phyloP scores from a whole-genome alignment of 805 yeast genomes.

The Kodamaea neixiangensis region DNA sequence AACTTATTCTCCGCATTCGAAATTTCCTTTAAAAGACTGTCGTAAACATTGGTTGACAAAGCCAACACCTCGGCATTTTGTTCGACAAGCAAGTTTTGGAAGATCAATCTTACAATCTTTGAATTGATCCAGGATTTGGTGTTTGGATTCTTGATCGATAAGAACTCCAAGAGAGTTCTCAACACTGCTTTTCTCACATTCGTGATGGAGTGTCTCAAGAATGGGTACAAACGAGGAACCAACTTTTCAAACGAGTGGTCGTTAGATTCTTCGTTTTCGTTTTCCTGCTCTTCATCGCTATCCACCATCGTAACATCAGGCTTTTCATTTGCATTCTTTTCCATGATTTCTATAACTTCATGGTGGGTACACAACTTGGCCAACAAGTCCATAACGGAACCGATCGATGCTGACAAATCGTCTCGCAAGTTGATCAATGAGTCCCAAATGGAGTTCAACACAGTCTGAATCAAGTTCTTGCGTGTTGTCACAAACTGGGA shows the following conservation, averaged over 20 bases:
- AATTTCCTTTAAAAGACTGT: conserved; percentile 52
- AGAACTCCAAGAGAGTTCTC: conserved; percentile 75
- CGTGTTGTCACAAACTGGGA: conserved; percentile 76
- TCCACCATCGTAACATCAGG: conserved; percentile 19
- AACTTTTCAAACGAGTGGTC: conserved; percentile 59
- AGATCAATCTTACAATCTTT: conserved; percentile 69
- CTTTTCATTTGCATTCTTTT: conserved; percentile 52
- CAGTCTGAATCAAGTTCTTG: conserved; percentile 47
- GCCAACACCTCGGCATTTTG: conserved; percentile 74
- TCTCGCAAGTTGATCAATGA: conserved; percentile 83
- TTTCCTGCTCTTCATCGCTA: conserved; percentile 4
- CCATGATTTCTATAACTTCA: conserved; percentile 73
- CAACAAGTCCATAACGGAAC: conserved; percentile 91
- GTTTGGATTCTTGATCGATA: conserved; percentile 53
- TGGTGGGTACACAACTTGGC: conserved; percentile 84
- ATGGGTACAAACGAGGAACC: conserved; percentile 92
- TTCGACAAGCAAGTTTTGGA: conserved; percentile 86
- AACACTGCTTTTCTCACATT: conserved; percentile 89
- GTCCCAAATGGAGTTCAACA: conserved; percentile 81
- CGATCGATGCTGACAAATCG: conserved; percentile 92
- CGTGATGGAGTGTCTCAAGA: conserved; percentile 88
- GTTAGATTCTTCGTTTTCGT: conserved; percentile 34
- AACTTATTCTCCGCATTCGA: conserved; percentile 24
- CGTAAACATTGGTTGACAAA: conserved; percentile 64
- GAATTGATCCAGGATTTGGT: conserved; percentile 76